Evolutionary conservation across 257 asterid genomes (phyloP), one percentile per base, ranked within the genome.

Genomic region (Penstemon davidsonii): DNA sequence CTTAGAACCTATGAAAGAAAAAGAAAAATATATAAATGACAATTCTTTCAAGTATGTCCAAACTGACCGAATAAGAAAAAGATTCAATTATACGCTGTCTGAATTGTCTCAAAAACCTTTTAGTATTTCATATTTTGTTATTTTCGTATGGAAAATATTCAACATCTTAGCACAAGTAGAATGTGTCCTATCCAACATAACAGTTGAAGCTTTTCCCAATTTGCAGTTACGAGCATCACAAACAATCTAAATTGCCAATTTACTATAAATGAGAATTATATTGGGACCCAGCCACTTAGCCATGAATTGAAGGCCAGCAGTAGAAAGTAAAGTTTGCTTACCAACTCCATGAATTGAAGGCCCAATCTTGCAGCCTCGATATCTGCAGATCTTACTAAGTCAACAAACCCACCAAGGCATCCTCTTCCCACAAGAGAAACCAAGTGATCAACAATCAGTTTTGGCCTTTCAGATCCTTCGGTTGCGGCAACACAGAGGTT

Each of bases 301-400:
- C 33, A 25, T 25, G 33, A 25, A 25, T 57, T 38, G 42, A 8
- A 43, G 18, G 54, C 55, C 4, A 59, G 53, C 46, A 62, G 42
- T 36, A 46, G 9, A 7, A 1, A 5, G 68, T 37, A 62, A 61
- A 63, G 6, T 72, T 49, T 25, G 63, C 89, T 85, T 79, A 93
- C 99, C 97, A 94, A 81, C 75, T 94, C 99, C 64, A 88, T 25
- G 92, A 94, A 91, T 54, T 91, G 99, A 72, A 94, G 93, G 68
- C 97, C 99, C 40, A 94, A 73, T 73, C 85, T 83, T 52, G 97
- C 96, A 68, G 97, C 99, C 82, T 91, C 99, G 9, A 69, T 72
- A 75, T 94, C 97, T 51, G 80, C 92, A 73, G 96, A 91, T 75
- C 96, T 87, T 68, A 94, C 93, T 76, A 94, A 72, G 79, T 84